Conservation (phyloP, 495 filamentous ascomycete species). For the Xanthoparmelia taractica region DNA sequence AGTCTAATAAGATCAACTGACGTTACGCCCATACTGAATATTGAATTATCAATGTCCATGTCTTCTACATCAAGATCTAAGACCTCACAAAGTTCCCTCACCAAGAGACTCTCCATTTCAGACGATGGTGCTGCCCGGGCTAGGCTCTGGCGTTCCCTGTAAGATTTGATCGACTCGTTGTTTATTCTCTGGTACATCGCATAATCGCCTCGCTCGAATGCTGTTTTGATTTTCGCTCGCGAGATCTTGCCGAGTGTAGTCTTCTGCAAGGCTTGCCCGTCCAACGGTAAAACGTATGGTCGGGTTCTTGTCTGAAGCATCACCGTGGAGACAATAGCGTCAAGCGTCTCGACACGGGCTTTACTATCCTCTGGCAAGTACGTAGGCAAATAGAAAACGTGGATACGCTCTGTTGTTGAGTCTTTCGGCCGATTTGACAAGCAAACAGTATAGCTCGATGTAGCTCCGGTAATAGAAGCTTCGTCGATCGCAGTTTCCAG, state of each 20-base stretch:
- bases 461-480: background rate
- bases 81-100: constrained; percentile 23
- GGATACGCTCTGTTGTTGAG: too few relatives aligned
- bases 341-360: too few relatives aligned
- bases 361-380: too few relatives aligned
- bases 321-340: too few relatives aligned
- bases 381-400: too few relatives aligned
- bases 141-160: constrained; percentile 7
- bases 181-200: constrained; percentile 12
- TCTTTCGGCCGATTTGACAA: too few relatives aligned
- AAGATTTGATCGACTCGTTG: constrained; percentile 20
- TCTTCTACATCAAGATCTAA: constrained; percentile 21
- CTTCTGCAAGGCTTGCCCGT: constrained; percentile 23
- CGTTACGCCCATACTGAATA: constrained; percentile 39
- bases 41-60: constrained; percentile 28
- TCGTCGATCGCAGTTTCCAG: constrained; percentile 39
- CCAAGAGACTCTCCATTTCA: constrained; percentile 10
- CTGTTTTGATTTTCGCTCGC: constrained; percentile 32
- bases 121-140: background rate
- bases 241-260: constrained; percentile 46
- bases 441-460: too few relatives aligned
- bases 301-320: background rate
- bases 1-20: constrained; percentile 39
- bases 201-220: constrained; percentile 33
- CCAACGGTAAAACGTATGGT: constrained; percentile 26